Evolutionary conservation across 2,329 filamentous ascomycete genomes (phyloP), one percentile per base, ranked within the genome.

Genomic region (Calonectria pteridis): DNA sequence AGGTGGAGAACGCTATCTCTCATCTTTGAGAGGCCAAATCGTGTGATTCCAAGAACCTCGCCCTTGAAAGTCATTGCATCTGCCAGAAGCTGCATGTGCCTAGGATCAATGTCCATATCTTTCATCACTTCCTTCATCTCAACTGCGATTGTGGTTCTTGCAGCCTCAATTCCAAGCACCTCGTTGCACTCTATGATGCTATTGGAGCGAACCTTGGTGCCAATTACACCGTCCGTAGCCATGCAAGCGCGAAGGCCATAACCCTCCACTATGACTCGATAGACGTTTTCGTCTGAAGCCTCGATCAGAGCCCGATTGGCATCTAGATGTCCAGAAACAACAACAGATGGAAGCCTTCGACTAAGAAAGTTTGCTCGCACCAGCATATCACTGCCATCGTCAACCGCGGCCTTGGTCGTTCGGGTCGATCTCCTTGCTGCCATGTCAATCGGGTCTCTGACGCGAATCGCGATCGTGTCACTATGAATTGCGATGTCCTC

Each of bases 31-130:
- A 99, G 89, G 66, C 97, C 97, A 84, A 98, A 98, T 37, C 97
- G 93, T 3, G 97, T 99, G 83, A 99, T 99, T 67, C 97, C 97
- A 23, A 98, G 90, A 0, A 99, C 94, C 78, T 98, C 96, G 64
- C 97, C 97, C 87, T 98, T 98, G 89, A 96, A 98, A 0, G 97
- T 98, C 97, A 99, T 99, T 68, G 98, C 96, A 81, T 99, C 97
- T 14, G 97, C 96, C 2, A 99, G 91, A 23, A 99, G 90, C 83
- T 98, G 94, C 95, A 99, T 98, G 86, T 99, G 97, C 69, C 97
- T 94, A 53, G 96, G 96, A 85, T 99, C 97, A 81, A 99, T 98
- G 84, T 91, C 93, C 95, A 99, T 98, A 83, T 93, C 92, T 40
- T 91, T 91, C 96, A 98, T 99, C 82, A 98, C 97, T 65, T 90